phyloP scores from a whole-genome alignment of 2,329 filamentous ascomycete genomes.

The Ceratocystis albifundus region DNA sequence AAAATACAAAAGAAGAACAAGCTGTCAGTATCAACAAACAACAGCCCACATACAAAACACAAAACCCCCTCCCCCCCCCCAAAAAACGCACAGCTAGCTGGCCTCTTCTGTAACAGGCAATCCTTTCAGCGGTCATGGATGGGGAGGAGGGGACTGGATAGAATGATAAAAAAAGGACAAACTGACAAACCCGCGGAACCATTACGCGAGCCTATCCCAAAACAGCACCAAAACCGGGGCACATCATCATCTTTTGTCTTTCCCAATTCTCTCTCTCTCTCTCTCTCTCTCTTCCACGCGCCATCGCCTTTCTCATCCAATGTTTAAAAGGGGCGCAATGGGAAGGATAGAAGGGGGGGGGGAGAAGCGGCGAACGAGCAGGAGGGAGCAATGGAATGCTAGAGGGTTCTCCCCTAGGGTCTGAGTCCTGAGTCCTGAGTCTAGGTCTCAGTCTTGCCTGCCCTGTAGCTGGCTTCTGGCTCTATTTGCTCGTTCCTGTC shows the following conservation, averaged over 20 bases:
- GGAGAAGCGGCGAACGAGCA: background rate
- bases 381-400: background rate
- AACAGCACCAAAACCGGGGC: background rate
- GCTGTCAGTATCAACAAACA: background rate
- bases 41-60: background rate
- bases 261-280: background rate
- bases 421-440: no score
- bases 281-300: background rate
- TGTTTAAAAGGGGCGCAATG: background rate
- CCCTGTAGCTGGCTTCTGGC: background rate
- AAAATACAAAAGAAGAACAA: background rate
- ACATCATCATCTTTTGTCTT: background rate
- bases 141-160: background rate
- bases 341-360: background rate
- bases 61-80: no score
- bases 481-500: background rate
- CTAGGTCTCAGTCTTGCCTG: background rate
- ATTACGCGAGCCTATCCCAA: conserved; percentile 6
- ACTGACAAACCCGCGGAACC: conserved; percentile 6
- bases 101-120: background rate
- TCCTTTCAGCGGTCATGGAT: background rate
- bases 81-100: background rate
- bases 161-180: background rate
- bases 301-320: background rate
- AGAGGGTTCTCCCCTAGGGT: background rate